phyloP scores from a whole-genome alignment of 2,329 filamentous ascomycete genomes.

The Raffaelea arxii region DNA sequence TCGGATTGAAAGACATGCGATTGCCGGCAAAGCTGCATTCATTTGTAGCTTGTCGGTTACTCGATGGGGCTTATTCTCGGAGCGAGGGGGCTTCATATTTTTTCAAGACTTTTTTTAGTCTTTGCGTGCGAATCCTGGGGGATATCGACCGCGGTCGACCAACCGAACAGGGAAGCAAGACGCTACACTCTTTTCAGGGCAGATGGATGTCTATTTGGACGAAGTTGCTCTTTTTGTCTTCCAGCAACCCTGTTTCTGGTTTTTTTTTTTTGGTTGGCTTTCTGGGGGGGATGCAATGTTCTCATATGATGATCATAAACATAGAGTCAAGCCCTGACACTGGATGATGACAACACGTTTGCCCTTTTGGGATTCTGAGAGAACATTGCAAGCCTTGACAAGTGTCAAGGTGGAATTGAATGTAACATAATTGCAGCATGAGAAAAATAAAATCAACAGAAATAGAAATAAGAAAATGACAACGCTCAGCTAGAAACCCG shows the following conservation, averaged over 20 bases:
- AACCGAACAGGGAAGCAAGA: no score
- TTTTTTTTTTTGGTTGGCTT: constrained; percentile 30
- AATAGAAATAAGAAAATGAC: no score
- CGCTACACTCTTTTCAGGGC: neutral
- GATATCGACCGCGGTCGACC: no score
- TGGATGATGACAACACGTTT: constrained; percentile 30
- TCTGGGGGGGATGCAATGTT: constrained; percentile 33
- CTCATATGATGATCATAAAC: constrained; percentile 85
- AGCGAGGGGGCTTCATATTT: constrained; percentile 66
- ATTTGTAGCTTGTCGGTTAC: constrained; percentile 58
- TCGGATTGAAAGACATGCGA: constrained; percentile 98
- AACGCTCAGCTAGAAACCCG: no score
- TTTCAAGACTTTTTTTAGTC: no score
- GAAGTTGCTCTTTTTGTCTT: neutral
- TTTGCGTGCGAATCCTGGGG: no score
- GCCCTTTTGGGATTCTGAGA: constrained; percentile 30
- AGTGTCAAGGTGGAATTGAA: constrained; percentile 5
- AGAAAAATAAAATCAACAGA: no score
- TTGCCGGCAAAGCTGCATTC: constrained; percentile 49
- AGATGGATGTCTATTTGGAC: neutral
- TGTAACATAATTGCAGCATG: neutral
- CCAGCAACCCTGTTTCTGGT: constrained; percentile 6
- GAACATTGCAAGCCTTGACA: constrained; percentile 17
- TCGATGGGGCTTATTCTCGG: constrained; percentile 99
- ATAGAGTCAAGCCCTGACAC: constrained; percentile 99